Evolutionary conservation across 2,329 filamentous ascomycete genomes (phyloP), one percentile per base, ranked within the genome.

Genomic region (Nemania serpens): DNA sequence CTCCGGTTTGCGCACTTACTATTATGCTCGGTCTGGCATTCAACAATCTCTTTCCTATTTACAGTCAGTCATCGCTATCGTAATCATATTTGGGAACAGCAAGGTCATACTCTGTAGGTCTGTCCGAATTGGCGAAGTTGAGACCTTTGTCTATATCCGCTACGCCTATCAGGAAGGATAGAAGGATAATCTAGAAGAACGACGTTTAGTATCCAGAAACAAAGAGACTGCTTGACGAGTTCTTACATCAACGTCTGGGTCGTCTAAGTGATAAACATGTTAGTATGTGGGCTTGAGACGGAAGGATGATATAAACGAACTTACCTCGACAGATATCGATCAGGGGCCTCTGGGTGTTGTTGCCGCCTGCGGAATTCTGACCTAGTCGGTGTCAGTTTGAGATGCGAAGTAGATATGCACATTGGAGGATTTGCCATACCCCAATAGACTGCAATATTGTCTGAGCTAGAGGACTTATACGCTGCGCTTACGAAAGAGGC

Each of bases 361-460:
- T 6, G 6, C 59, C 54, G 29, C 42, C 37, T 15, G 42, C 77
- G 60, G 87, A 89, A 69, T 90, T 90, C 69, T 90, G 87, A 2
- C 82, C 76, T 78, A 34, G 15, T 29, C n/a, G 34, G 43, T 18
- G 12, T 55, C 22, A 61, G 18, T 67, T 43, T 66, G 53, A 25
- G 15, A 42, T 45, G 45, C 10, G 5, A 39, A 11, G 17, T 12
- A n/a, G 2, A 18, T 17, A 6, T 25, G 37, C 13, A 5, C 3
- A 42, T 34, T n/a, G 15, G 18, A 34, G 3, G 10, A 33, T 6
- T 43, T 29, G 73, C 66, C 72, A 37, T 55, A 77, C 87, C 88
- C 87, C 88, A 90, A 72, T 90, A 91, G 1, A 89, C 78, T 18
- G 83, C 87, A 58, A 90, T 70, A 67, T 89, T 89, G 52, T 72